phyloP scores from a whole-genome alignment of 192 early-diverging fungal genomes.

The Haplosporangium gracile region DNA sequence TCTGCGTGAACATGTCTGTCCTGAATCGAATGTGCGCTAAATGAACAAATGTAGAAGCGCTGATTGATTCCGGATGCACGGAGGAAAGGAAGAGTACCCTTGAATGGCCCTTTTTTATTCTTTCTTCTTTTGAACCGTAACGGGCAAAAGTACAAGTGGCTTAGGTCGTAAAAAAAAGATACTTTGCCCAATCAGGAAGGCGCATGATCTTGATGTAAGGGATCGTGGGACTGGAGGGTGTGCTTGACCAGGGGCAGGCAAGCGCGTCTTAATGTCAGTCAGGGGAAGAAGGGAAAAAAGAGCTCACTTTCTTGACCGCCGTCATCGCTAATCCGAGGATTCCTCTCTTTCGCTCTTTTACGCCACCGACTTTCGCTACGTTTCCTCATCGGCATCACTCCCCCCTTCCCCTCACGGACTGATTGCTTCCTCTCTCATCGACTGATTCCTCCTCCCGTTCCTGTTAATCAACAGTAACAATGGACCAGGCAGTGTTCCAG shows the following conservation, averaged over 20 bases:
- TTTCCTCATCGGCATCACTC: not conserved
- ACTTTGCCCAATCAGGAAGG: not conserved
- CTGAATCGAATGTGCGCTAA: not conserved
- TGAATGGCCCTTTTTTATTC: not conserved
- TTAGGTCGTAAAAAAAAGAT: not conserved
- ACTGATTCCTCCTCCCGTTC: not conserved
- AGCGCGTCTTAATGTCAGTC: no score
- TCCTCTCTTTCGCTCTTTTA: no score
- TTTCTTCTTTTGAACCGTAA: not conserved
- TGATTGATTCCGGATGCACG: not conserved
- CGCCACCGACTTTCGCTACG: not conserved
- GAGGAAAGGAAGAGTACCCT: not conserved
- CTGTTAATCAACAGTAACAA: conserved; percentile 24
- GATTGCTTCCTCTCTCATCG: not conserved
- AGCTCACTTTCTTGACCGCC: not conserved
- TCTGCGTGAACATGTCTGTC: not conserved
- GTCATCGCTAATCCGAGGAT: no score
- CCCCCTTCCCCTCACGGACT: not conserved
- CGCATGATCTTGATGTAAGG: not conserved
- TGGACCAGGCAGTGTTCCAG: conserved; percentile 81
- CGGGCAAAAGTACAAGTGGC: not conserved
- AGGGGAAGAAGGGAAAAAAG: no score
- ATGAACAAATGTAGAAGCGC: not conserved
- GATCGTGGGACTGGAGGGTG: not conserved
- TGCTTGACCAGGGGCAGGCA: no score